A percentile compares a stretch with the other conserved stretches of the same genome.
Evolutionary conservation across 2,329 filamentous ascomycete species (phyloP).

Genomic region (Acrocalymma vagum): DNA sequence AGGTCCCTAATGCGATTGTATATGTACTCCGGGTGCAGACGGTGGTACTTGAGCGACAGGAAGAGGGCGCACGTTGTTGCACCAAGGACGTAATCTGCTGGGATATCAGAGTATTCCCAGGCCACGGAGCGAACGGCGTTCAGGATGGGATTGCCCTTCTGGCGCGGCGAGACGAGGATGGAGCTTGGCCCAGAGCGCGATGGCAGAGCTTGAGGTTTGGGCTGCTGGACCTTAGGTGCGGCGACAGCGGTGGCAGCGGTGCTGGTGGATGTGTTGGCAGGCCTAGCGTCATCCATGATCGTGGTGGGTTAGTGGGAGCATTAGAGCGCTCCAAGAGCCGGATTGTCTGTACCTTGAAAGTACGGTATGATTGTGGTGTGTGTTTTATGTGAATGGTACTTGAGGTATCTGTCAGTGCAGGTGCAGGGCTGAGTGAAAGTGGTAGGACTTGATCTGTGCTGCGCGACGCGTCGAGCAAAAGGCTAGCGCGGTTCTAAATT

Average conservation of each 20-base stretch:
- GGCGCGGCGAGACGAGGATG: constrained; percentile 88
- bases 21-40: constrained; percentile 96
- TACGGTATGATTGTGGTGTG: no score
- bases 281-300: constrained; percentile 42
- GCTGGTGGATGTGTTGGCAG: constrained; percentile 25
- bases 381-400: no score
- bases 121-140: constrained; percentile 81
- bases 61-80: constrained; percentile 90
- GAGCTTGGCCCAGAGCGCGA: constrained; percentile 72
- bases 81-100: constrained; percentile 90
- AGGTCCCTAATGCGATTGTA: constrained; percentile 89
- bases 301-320: no score
- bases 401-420: no score
- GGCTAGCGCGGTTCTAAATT: not conserved
- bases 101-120: constrained; percentile 98
- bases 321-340: no score
- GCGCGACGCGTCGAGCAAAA: not conserved
- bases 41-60: constrained; percentile 94
- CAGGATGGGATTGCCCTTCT: constrained; percentile 94
- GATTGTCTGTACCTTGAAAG: no score
- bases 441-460: no score
- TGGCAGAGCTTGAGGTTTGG: constrained; percentile 85
- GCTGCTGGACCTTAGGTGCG: constrained; percentile 73
- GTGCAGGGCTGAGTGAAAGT: no score
- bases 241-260: constrained; percentile 16